Evolutionary conservation across 208 protist genomes (phyloP).

Genomic region (Trichomonas tenax): DNA sequence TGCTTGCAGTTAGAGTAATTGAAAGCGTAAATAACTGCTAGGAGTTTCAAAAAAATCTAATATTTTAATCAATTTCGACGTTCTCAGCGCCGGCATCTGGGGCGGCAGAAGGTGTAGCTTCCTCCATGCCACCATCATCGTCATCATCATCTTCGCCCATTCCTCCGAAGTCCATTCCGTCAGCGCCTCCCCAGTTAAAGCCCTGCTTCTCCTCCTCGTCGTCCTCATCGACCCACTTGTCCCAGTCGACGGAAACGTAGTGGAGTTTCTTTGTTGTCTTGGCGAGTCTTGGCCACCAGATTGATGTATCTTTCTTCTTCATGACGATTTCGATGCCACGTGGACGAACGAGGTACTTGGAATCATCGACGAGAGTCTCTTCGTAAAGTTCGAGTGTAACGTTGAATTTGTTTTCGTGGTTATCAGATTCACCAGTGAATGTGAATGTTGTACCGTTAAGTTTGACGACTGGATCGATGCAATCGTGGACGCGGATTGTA

Average conservation of each 20-base stretch:
- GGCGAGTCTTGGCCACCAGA: background rate
- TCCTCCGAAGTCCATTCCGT: no score
- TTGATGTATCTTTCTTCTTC: background rate
- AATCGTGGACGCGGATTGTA: background rate
- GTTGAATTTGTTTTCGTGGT: background rate
- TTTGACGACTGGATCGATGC: background rate
- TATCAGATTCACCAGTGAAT: background rate
- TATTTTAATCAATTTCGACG: no score
- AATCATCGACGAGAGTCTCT: background rate
- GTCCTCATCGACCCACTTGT: background rate
- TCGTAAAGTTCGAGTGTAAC: background rate
- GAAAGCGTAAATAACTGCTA: no score
- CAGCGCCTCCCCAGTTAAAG: no score
- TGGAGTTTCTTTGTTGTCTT: background rate
- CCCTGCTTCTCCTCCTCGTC: background rate
- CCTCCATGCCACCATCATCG: background rate
- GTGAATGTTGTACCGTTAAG: background rate
- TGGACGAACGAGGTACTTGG: background rate
- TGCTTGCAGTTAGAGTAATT: no score
- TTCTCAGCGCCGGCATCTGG: background rate
- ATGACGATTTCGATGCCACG: background rate
- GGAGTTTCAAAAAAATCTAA: no score
- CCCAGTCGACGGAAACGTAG: background rate
- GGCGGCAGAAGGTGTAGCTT: background rate
- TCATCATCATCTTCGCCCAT: background rate